Percentiles rank a stretch among this genome's conserved stretches.
Conservation (phyloP, 208 protist species). For the Phytomonas sp. region DNA sequence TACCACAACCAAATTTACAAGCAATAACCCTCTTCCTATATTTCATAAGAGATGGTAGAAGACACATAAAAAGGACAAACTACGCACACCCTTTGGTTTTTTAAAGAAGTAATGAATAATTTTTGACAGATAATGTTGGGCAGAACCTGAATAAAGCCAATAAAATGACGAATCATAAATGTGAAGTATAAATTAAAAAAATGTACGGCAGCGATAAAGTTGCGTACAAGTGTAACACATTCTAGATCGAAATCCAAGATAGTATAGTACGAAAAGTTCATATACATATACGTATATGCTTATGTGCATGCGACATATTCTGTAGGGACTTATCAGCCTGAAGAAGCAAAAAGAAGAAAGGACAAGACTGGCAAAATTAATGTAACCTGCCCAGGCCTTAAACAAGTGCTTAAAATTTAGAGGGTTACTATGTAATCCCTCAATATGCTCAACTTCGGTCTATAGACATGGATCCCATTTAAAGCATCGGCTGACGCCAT, state of each 20-base stretch:
- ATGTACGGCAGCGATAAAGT: not conserved
- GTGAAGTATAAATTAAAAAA: not conserved
- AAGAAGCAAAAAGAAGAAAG: not conserved
- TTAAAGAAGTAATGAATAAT: too few relatives aligned
- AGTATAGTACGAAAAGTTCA: too few relatives aligned
- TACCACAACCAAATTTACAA: too few relatives aligned
- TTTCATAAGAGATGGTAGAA: too few relatives aligned
- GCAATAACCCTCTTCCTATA: too few relatives aligned
- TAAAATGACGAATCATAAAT: not conserved
- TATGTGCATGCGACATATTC: too few relatives aligned
- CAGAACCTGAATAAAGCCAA: conserved; percentile 1
- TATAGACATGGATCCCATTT: conserved; percentile 94
- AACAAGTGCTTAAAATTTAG: not conserved
- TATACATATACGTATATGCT: too few relatives aligned
- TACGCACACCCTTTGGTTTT: too few relatives aligned
- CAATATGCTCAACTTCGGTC: conserved; percentile 23
- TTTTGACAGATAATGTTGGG: not conserved
- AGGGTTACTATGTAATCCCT: conserved; percentile 27
- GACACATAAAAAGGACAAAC: too few relatives aligned
- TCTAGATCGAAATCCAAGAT: too few relatives aligned
- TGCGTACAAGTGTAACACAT: not conserved
- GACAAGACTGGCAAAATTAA: not conserved
- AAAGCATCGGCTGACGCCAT: conserved; percentile 90
- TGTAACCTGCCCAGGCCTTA: not conserved
- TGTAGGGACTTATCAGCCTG: too few relatives aligned